Evolutionary conservation across 192 early-diverging fungal species (phyloP).

Genomic region (Umbelopsis sp.): DNA sequence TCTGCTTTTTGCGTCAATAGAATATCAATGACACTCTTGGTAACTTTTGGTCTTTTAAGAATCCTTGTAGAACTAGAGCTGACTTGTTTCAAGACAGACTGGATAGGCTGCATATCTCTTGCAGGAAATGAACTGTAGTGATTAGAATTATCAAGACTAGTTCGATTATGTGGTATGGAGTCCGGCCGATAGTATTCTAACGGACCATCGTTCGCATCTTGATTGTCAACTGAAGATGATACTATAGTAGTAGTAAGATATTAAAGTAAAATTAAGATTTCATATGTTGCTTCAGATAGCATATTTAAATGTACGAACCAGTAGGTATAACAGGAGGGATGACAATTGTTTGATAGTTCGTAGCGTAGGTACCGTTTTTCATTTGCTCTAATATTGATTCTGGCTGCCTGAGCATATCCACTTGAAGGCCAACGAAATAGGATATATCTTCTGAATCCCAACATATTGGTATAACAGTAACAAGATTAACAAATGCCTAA

Average conservation of each 20-base stretch:
- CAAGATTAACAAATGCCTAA: conserved; percentile 67
- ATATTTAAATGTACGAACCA: neutral
- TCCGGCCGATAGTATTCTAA: conserved; percentile 30
- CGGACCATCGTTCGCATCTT: neutral
- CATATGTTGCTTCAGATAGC: too few species aligned
- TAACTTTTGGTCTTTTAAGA: neutral
- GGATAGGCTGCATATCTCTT: neutral
- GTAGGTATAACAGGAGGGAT: conserved; percentile 40
- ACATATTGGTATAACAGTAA: conserved; percentile 65
- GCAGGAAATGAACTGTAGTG: neutral
- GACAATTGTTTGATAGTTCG: conserved; percentile 51
- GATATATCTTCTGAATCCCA: conserved; percentile 54
- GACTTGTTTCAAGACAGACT: neutral
- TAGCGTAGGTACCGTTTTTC: conserved; percentile 60
- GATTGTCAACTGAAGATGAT: neutral
- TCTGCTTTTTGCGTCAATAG: conserved; percentile 4
- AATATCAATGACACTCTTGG: neutral
- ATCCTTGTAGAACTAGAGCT: neutral
- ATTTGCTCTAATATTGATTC: conserved; percentile 65
- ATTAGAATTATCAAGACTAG: neutral
- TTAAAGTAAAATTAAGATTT: neutral
- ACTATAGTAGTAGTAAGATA: neutral
- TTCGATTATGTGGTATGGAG: neutral
- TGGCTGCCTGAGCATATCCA: conserved; percentile 73
- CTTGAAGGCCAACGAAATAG: conserved; percentile 69